Percentiles rank a stretch among this genome's conserved stretches.
These are phyloP conservation scores for Cercospora sp. DNA, from an alignment of 2,329 filamentous ascomycete species.

Conservation along the genomic window DNA sequence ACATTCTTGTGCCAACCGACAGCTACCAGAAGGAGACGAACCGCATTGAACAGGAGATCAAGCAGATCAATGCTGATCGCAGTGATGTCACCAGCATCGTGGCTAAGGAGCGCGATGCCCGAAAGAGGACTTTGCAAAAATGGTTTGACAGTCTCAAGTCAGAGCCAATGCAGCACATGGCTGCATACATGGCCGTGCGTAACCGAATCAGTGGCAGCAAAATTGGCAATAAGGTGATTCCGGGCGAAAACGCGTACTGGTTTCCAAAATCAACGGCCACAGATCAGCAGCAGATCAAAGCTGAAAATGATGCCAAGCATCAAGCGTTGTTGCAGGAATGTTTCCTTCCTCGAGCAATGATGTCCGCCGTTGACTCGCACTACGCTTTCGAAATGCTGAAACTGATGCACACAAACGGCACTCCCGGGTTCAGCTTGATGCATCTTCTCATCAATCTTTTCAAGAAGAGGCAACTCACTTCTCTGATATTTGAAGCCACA, in stretches of 20 bases:
- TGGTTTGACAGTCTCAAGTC: conserved; percentile 68
- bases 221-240: conserved; percentile 53
- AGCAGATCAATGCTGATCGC: conserved; percentile 68
- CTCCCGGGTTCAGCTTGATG: conserved; percentile 83
- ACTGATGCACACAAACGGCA: conserved; percentile 79
- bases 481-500: conserved; percentile 85
- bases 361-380: conserved; percentile 84
- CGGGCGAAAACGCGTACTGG: conserved; percentile 53
- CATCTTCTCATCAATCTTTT: conserved; percentile 83
- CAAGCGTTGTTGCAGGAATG: conserved; percentile 84
- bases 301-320: conserved; percentile 62
- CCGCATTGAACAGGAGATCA: conserved; percentile 65
- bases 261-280: conserved; percentile 55
- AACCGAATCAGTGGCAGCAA: conserved; percentile 70
- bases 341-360: conserved; percentile 79
- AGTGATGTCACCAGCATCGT: conserved; percentile 69
- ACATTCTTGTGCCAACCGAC: conserved; percentile 72
- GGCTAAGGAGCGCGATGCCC: conserved; percentile 65
- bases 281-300: conserved; percentile 18
- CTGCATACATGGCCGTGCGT: conserved; percentile 66
- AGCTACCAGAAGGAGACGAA: conserved; percentile 77
- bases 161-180: conserved; percentile 70
- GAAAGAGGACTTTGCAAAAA: conserved; percentile 68
- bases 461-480: conserved; percentile 74
- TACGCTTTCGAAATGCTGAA: conserved; percentile 85